A percentile compares a stretch with the other conserved stretches of the same genome.
Evolutionary conservation across 148 eudicot species (phyloP).

Genomic region (Vaccinium corymbosum): DNA sequence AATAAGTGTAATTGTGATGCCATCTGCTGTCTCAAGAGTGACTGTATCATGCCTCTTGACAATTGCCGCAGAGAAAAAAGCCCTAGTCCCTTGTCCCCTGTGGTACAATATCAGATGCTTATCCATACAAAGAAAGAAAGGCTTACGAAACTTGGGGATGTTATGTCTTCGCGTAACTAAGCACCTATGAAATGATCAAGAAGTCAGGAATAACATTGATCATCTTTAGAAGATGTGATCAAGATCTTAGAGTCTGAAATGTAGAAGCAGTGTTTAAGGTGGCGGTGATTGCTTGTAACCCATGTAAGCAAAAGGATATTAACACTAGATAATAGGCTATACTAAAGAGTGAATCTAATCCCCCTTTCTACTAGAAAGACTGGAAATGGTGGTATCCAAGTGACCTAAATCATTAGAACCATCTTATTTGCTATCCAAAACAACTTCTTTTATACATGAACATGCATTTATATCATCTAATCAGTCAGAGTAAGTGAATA

Average conservation of each 20-base stretch:
- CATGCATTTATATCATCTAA: not conserved
- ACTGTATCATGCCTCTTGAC: constrained; percentile 47
- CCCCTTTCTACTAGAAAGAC: not conserved
- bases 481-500: not conserved
- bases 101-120: not conserved
- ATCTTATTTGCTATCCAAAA: not conserved
- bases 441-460: not conserved
- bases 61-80: constrained; percentile 39
- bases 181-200: not conserved
- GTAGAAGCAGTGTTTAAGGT: not conserved
- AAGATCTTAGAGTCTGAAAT: not conserved
- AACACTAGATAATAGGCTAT: not conserved
- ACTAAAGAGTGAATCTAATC: not conserved
- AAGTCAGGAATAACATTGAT: not conserved
- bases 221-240: constrained; percentile 1
- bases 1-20: constrained; percentile 39
- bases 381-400: not conserved
- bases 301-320: not conserved
- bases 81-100: constrained; percentile 34
- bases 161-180: not conserved
- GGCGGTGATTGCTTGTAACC: not conserved
- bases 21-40: constrained; percentile 59
- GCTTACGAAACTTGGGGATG: not conserved
- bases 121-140: not conserved
- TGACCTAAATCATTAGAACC: not conserved